Evolutionary conservation across 768 basidiomycete genomes (phyloP), one percentile per base, ranked within the genome.

Genomic region (Mycena amicta): DNA sequence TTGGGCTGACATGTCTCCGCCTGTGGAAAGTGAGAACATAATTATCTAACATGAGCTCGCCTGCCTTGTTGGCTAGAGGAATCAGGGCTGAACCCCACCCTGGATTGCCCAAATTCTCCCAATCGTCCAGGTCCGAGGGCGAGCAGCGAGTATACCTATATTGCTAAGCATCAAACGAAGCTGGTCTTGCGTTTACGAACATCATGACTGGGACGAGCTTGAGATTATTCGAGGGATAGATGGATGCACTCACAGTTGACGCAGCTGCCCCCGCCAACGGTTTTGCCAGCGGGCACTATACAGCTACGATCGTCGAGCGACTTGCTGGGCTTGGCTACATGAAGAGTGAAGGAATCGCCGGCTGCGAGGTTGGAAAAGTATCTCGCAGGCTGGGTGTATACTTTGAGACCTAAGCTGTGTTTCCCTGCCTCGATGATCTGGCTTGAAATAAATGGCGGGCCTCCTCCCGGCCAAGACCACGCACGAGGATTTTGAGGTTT

Each of bases 51-150:
- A 1, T 29, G 5, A n/a, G 16, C 12, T n/a, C n/a, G 50, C 52
- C 6, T 55, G 82, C 88, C 78, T 87, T 87, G 60, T 74, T 80
- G 28, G 86, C 60, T 15, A 87, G 70, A 0, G 87, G 86, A 28
- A 88, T 79, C 4, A 89, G 65, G 26, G 83, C 73, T 49, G 83
- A 82, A 4, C 84, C 75, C 88, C 88, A 89, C 1, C 86, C 87
- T 1, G 78, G 69, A 65, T 88, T 87, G 3, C 74, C 75, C 25
- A 74, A 67, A 1, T 57, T 71, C 64, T 81, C 80, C 87, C 87
- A 88, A 50, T 83, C 83, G 60, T 89, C 84, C 49, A 83, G 87
- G 65, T 89, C 88, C 0, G 85, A 87, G 1, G 83, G 81, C 6
- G 82, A 70, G 15, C 84, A 80, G 25, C 87, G 80, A 0, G 78